Percentiles rank a stretch among this genome's conserved stretches.
Evolutionary conservation across 1,284 basidiomycete genomes (phyloP).

Genomic region (Inonotus obliquus): DNA sequence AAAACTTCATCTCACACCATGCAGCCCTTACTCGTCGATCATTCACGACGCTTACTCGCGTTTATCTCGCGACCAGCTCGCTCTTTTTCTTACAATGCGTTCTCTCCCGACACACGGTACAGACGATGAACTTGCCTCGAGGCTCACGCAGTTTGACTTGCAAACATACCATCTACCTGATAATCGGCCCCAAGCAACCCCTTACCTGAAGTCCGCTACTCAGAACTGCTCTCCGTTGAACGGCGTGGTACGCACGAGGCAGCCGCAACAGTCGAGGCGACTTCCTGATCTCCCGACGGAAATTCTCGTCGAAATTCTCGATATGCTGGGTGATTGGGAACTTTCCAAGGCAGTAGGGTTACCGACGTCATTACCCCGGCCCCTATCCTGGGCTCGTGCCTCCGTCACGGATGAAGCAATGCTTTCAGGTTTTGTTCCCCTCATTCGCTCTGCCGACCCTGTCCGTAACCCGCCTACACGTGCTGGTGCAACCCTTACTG

Average conservation of each 20-base stretch:
- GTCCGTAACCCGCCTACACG: conserved; percentile 54
- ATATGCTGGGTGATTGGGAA: conserved; percentile 76
- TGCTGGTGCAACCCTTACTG: conserved; percentile 56
- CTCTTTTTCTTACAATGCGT: conserved; percentile 68
- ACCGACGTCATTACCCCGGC: conserved; percentile 59
- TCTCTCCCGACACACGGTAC: conserved; percentile 58
- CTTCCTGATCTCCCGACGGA: conserved; percentile 67
- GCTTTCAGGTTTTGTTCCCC: conserved; percentile 54
- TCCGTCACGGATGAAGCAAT: conserved; percentile 63
- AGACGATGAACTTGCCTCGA: conserved; percentile 55
- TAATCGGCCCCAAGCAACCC: not conserved
- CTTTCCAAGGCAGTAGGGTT: conserved; percentile 70
- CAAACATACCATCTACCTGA: conserved; percentile 60
- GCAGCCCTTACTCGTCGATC: conserved; percentile 24
- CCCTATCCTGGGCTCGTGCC: conserved; percentile 66
- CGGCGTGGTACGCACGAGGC: conserved; percentile 19
- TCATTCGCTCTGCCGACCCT: conserved; percentile 54
- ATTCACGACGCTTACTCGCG: conserved; percentile 64
- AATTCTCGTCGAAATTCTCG: conserved; percentile 70
- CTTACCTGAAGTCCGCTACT: not conserved
- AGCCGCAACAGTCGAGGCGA: conserved; percentile 24
- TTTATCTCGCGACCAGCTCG: conserved; percentile 59
- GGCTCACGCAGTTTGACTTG: conserved; percentile 67
- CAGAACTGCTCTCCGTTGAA: not conserved
- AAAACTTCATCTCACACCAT: conserved; percentile 12